Base-by-base conservation (phyloP, 305 asterid genomes). In the Fraxinus xanthoxyloides region DNA sequence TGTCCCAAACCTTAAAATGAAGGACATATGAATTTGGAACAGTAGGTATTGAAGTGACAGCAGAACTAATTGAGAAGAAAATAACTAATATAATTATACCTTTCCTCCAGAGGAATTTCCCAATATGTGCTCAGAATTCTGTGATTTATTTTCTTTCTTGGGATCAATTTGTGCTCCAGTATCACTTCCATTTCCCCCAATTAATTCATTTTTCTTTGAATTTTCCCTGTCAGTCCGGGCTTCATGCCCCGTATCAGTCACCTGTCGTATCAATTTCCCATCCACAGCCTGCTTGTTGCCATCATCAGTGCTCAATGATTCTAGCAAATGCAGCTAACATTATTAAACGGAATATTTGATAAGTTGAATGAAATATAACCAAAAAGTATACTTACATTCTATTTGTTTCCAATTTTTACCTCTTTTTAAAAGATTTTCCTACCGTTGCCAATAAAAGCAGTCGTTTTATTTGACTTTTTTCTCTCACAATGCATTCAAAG, bases 231-330 rank as follows among this genome's bases (percentile, higher is more conserved):
- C 46, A 13, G 46, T 38, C 46, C 46, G 10, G 8, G 35, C 79
- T 13, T 75, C 75, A 74, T 38, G 46, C 46, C 46, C 85, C 21
- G 19, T 24, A 23, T 26, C 80, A 26, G 84, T 84, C n/a, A 87
- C 90, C 46, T 7, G 46, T 56, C 72, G 72, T 81, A 89, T 87
- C 78, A 82, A 87, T 70, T 83, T 87, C 28, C 65, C 83, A 31
- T 46, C 61, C 32, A 10, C 54, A 35, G 78, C 30, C 28, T 54
- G 51, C 43, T 75, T 26, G 78, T 28, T 15, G 48, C 43, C 80
- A 35, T 28, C 78, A 2, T 7, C 7, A 56, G 32, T 32, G 59
- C 75, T 76, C 81, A 89, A 2, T 43, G 85, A 77, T 81, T 88
- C 91, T 88, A 85, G 51, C 77, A 54, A 72, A 19, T 56, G 34